These are phyloP conservation scores for Cordyceps cicadae DNA, from an alignment of 2,329 filamentous ascomycete species.

Conservation along the genomic window DNA sequence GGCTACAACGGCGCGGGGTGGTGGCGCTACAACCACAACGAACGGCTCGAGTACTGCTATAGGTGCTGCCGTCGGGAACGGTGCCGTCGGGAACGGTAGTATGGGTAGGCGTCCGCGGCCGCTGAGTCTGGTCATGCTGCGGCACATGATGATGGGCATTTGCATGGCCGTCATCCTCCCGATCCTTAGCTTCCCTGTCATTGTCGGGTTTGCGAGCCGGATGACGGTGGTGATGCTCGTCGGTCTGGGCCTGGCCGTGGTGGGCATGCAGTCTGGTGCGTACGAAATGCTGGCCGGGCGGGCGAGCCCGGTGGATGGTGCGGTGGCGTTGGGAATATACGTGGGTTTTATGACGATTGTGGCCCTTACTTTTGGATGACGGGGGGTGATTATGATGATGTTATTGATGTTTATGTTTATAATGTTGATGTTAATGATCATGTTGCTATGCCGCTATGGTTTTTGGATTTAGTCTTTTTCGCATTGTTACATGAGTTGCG, in stretches of 20 bases:
- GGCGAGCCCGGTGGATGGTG: conserved; percentile 13
- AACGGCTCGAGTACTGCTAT: too few relatives aligned
- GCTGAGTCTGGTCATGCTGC: not conserved
- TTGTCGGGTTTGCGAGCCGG: conserved; percentile 48
- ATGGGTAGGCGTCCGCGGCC: not conserved
- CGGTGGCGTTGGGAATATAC: conserved; percentile 1
- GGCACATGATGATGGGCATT: conserved; percentile 15
- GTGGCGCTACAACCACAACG: not conserved
- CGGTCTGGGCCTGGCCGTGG: conserved; percentile 34
- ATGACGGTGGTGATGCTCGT: conserved; percentile 49
- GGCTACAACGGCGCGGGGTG: not conserved
- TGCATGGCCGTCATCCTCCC: conserved; percentile 41
- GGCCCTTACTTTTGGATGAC: conserved; percentile 10
- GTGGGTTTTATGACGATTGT: conserved; percentile 8
- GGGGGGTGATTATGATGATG: not conserved
- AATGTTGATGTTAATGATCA: not conserved
- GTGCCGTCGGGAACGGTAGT: not conserved
- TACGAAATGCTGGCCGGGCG: conserved; percentile 14
- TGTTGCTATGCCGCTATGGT: not conserved
- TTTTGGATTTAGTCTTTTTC: not conserved
- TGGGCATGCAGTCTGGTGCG: conserved; percentile 21
- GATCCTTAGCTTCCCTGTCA: conserved; percentile 48
- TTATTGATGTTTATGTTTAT: too few relatives aligned
- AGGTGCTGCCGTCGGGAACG: not conserved
- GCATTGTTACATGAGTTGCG: not conserved